Conservation (phyloP, 768 basidiomycete genomes). For the Tylopilus cervinicoccineus region DNA sequence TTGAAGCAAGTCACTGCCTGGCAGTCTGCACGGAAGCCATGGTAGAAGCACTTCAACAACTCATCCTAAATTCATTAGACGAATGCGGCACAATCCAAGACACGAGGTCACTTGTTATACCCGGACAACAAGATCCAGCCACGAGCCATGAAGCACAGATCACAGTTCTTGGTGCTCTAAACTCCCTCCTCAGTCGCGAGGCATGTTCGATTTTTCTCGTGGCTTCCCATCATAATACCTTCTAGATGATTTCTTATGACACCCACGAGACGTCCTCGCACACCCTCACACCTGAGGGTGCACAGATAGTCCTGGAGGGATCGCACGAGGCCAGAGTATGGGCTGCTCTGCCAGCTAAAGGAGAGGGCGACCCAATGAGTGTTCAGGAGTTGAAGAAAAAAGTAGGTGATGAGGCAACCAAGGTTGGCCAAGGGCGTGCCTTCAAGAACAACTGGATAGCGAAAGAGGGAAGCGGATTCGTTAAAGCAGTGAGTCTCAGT, state of each 20-base stretch:
- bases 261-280: constrained; percentile 74
- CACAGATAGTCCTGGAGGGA: constrained; percentile 70
- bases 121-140: constrained; percentile 56
- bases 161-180: constrained; percentile 83
- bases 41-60: constrained; percentile 78
- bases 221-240: constrained; percentile 2
- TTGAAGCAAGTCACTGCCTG: constrained; percentile 1
- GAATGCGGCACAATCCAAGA: constrained; percentile 54
- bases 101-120: constrained; percentile 63
- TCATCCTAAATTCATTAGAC: constrained; percentile 72
- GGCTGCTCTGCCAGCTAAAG: constrained; percentile 72
- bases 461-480: constrained; percentile 85
- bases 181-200: constrained; percentile 84
- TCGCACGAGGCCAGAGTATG: constrained; percentile 97
- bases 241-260: constrained; percentile 79
- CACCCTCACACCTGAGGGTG: constrained; percentile 78
- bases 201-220: constrained; percentile 39
- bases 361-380: constrained; percentile 62
- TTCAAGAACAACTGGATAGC: constrained; percentile 98
- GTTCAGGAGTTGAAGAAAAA: constrained; percentile 63
- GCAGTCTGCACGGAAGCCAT: constrained; percentile 32
- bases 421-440: constrained; percentile 91
- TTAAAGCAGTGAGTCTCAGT: constrained; percentile 66
- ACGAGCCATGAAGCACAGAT: constrained; percentile 75
- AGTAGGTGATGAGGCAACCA: constrained; percentile 85